phyloP scores from a whole-genome alignment of 768 basidiomycete genomes.

The Amanita fuliginea region DNA sequence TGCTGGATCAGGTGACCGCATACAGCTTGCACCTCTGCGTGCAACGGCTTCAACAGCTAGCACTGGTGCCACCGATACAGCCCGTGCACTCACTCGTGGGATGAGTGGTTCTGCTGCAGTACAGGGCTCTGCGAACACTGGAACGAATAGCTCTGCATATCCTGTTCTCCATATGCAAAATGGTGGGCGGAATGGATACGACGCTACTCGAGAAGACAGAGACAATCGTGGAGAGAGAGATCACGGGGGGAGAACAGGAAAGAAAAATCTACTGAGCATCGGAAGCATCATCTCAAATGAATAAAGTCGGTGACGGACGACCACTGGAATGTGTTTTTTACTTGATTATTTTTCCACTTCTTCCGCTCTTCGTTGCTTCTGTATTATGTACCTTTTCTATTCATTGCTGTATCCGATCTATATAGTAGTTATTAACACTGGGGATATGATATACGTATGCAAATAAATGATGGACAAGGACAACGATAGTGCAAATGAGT shows the following conservation, averaged over 20 bases:
- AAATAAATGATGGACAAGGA: neutral
- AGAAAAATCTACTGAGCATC: slow-evolving; percentile 62
- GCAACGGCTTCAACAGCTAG: neutral
- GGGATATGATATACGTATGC: neutral
- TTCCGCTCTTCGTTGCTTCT: neutral
- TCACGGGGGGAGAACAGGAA: slow-evolving; percentile 19
- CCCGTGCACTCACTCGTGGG: neutral
- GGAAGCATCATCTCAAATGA: slow-evolving; percentile 59
- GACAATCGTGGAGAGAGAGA: slow-evolving; percentile 13
- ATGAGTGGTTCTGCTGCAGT: neutral
- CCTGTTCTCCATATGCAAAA: slow-evolving; percentile 26
- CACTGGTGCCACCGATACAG: neutral
- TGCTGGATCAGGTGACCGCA: slow-evolving; percentile 24
- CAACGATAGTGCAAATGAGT: neutral
- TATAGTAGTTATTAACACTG: neutral
- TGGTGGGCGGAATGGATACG: slow-evolving; percentile 19
- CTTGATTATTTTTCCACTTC: too few species aligned
- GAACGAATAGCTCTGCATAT: slow-evolving; percentile 4
- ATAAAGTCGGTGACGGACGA: neutral
- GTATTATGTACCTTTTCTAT: neutral
- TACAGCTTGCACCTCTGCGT: slow-evolving; percentile 45
- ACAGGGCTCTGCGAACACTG: neutral
- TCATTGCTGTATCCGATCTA: too few species aligned
- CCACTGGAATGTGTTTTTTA: too few species aligned
- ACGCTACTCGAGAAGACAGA: slow-evolving; percentile 11